A percentile compares a stretch with the other conserved stretches of the same genome.
phyloP scores from a whole-genome alignment of 495 filamentous ascomycete genomes.

The Penicilliopsis zonata region DNA sequence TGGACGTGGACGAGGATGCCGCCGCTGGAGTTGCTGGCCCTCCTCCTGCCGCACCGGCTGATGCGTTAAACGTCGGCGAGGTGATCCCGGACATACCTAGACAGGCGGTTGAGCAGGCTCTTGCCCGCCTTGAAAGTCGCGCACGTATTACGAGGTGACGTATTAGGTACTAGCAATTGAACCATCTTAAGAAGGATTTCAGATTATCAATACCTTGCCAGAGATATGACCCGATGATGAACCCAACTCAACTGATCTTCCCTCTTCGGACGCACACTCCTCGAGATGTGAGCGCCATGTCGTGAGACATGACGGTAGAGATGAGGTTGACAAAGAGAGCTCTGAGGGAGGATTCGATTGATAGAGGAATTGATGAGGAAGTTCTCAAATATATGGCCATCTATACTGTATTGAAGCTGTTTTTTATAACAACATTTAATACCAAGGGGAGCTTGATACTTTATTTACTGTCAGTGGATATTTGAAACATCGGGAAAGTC shows the following conservation, averaged over 20 bases:
- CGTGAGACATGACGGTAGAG: neutral
- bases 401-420: too few relatives aligned
- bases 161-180: neutral
- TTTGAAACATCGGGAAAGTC: too few relatives aligned
- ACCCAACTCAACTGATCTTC: conserved; percentile 6
- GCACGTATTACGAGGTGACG: conserved; percentile 5
- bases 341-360: too few relatives aligned
- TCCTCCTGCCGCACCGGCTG: conserved; percentile 3
- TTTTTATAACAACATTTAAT: too few relatives aligned
- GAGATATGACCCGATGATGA: conserved; percentile 8
- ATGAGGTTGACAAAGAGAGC: conserved; percentile 1
- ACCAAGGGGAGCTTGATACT: too few relatives aligned
- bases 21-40: neutral
- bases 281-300: neutral
- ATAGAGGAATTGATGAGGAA: too few relatives aligned
- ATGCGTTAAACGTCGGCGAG: conserved; percentile 20
- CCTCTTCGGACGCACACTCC: conserved; percentile 2
- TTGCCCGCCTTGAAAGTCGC: conserved; percentile 23
- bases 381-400: too few relatives aligned
- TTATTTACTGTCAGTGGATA: too few relatives aligned
- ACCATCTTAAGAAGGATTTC: neutral
- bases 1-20: neutral
- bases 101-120: conserved; percentile 42
- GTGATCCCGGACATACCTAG: conserved; percentile 42
- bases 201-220: conserved; percentile 1